Conservation (phyloP, 1,284 basidiomycete species). For the Pyrrhoderma lamaoense region DNA sequence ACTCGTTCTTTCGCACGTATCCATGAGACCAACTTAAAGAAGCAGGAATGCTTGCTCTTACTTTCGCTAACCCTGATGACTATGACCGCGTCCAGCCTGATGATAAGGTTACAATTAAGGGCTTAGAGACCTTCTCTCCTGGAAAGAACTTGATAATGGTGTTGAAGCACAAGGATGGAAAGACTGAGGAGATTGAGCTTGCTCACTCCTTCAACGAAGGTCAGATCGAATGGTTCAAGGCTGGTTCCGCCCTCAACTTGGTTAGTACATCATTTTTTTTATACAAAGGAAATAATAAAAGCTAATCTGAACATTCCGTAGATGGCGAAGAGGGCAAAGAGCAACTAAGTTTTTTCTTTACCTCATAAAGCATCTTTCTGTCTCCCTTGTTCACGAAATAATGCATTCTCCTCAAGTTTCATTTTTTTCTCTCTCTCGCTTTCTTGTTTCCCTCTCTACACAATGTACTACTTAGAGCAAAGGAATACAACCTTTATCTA, state of each 20-base stretch:
- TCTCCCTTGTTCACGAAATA: not conserved
- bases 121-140: constrained; percentile 77
- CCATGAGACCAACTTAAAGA: constrained; percentile 98
- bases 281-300: no score
- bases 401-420: not conserved
- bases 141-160: constrained; percentile 82
- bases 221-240: constrained; percentile 94
- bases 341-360: constrained; percentile 15
- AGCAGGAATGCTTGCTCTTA: constrained; percentile 92
- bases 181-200: constrained; percentile 62
- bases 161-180: constrained; percentile 78
- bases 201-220: constrained; percentile 84
- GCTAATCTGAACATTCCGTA: constrained; percentile 18
- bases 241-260: constrained; percentile 81
- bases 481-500: constrained; percentile 3
- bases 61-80: constrained; percentile 82
- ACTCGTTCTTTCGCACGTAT: constrained; percentile 94
- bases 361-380: not conserved
- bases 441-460: not conserved
- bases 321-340: constrained; percentile 52
- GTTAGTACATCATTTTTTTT: constrained; percentile 28
- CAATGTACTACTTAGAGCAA: constrained; percentile 5
- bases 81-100: constrained; percentile 83
- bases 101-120: constrained; percentile 81
- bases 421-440: constrained; percentile 24